Evolutionary conservation across 1,139 yeast species (phyloP), one percentile per base, ranked within the genome.

Genomic region (Scheffersomyces cryptocercus): DNA sequence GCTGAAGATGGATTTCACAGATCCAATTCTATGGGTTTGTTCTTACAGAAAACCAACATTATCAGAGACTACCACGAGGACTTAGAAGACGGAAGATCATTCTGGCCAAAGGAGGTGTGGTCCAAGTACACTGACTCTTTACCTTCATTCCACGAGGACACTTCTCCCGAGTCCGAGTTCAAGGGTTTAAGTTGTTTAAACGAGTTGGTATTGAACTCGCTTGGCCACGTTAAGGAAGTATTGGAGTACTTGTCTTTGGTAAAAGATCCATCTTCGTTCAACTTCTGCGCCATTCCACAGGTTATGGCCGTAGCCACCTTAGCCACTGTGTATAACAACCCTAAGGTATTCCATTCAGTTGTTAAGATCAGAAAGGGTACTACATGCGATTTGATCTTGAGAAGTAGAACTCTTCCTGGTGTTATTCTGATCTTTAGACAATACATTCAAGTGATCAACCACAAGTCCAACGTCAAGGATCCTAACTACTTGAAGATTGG

Each of bases 21-120:
- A 52, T 81, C 86, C 58, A 84, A 87, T 58, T 84, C 95, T 29
- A 93, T 95, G 99, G 99, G 99, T 6, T 78, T 90, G 45, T 93
- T 95, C 62, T 74, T 95, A 64, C 98, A 91, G 64, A 91, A 91
- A 65, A 89, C 97, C 29, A 95, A 95, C 68, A 93, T 95, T 58
- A 93, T 90, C 50, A 82, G 99, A 61, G 99, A 95, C 66, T 93
- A 85, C 66, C 83, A 87, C 49, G 99, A 95, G 67, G 99, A 95
- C 62, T 73, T 89, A 56, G 82, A 77, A 46, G 99, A 93, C 59
- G 96, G 96, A 35, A 81, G 99, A 61, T 84, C 96, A 0, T 95
- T 95, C 69, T 95, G 97, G 95, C 99, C 99, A 26, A 78, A 81
- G 59, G 98, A 93, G 63, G 81, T 90, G 42, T 95, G 99, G 99